Evolutionary conservation across 352 stramenopile genomes (phyloP).

Genomic region (Globisporangium viniferum): DNA sequence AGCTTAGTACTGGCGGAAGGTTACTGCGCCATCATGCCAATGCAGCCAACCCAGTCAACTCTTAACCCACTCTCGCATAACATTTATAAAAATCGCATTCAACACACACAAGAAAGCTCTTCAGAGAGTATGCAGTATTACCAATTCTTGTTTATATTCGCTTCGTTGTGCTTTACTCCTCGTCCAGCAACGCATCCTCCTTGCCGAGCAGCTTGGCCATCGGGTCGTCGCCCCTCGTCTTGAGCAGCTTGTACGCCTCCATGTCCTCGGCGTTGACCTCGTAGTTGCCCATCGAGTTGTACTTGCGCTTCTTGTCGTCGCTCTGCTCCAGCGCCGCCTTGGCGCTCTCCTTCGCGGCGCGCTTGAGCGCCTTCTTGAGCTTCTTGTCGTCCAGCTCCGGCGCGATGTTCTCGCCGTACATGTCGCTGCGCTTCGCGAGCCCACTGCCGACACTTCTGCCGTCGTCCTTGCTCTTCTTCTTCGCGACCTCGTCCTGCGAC

Average conservation of each 20-base stretch:
- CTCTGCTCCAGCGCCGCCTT: slow-evolving; percentile 25
- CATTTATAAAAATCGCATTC: neutral
- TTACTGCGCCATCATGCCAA: neutral
- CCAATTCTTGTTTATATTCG: neutral
- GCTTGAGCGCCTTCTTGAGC: slow-evolving; percentile 81
- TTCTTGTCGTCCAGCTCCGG: slow-evolving; percentile 78
- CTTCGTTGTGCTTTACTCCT: neutral
- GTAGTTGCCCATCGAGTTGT: slow-evolving; percentile 90
- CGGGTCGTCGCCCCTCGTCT: slow-evolving; percentile 87
- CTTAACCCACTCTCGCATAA: neutral
- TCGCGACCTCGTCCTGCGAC: slow-evolving; percentile 15
- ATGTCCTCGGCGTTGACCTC: slow-evolving; percentile 95
- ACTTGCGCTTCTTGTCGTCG: slow-evolving; percentile 91
- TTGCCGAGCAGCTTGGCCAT: slow-evolving; percentile 91
- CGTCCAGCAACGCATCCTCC: slow-evolving; percentile 42
- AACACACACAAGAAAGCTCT: neutral
- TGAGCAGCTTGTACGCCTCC: slow-evolving; percentile 93
- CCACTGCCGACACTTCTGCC: slow-evolving; percentile 18
- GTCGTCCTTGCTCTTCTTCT: slow-evolving; percentile 11
- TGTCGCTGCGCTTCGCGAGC: slow-evolving; percentile 64
- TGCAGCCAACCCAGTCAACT: neutral
- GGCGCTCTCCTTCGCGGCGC: slow-evolving; percentile 64
- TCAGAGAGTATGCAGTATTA: neutral
- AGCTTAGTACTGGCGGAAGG: neutral
- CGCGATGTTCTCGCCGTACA: slow-evolving; percentile 90